A percentile compares a stretch with the other conserved stretches of the same genome.
These are phyloP conservation scores for Physaria fendleri DNA, from an alignment of 345 rosid genomes.

Conservation along the genomic window DNA sequence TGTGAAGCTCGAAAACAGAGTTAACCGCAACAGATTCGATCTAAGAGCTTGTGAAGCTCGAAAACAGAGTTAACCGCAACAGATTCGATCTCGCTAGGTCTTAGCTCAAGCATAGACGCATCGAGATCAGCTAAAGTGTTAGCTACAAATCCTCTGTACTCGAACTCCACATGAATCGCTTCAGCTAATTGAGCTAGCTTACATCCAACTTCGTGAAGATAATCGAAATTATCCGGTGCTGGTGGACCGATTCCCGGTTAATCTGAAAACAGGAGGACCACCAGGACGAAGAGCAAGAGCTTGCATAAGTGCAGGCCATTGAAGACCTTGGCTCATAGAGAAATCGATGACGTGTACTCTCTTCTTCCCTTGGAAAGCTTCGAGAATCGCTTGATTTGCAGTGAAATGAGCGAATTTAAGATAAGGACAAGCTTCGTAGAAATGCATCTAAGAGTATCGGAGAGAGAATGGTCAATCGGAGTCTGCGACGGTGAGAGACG, in stretches of 20 bases:
- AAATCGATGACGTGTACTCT: constrained; percentile 71
- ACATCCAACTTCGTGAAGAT: constrained; percentile 74
- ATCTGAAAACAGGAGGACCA: constrained; percentile 64
- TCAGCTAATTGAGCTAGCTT: constrained; percentile 73
- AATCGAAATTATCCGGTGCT: constrained; percentile 45
- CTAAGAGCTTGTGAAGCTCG: constrained; percentile 60
- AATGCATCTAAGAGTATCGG: constrained; percentile 72
- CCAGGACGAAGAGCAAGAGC: constrained; percentile 68
- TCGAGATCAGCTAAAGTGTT: constrained; percentile 71
- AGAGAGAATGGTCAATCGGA: constrained; percentile 39
- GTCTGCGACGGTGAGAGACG: constrained; percentile 40
- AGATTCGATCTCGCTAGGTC: constrained; percentile 47
- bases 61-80: constrained; percentile 81
- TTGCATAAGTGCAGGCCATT: constrained; percentile 85
- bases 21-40: constrained; percentile 66
- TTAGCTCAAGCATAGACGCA: constrained; percentile 54
- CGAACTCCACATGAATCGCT: constrained; percentile 61
- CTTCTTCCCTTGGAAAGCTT: constrained; percentile 58
- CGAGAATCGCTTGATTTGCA: constrained; percentile 78
- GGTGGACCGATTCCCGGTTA: constrained; percentile 86
- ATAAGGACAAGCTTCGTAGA: constrained; percentile 81
- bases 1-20: constrained; percentile 76
- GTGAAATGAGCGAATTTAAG: constrained; percentile 83
- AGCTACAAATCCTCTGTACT: constrained; percentile 68
- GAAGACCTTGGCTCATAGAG: constrained; percentile 65